phyloP scores from a whole-genome alignment of 768 basidiomycete genomes.

The Harrya chromipes region DNA sequence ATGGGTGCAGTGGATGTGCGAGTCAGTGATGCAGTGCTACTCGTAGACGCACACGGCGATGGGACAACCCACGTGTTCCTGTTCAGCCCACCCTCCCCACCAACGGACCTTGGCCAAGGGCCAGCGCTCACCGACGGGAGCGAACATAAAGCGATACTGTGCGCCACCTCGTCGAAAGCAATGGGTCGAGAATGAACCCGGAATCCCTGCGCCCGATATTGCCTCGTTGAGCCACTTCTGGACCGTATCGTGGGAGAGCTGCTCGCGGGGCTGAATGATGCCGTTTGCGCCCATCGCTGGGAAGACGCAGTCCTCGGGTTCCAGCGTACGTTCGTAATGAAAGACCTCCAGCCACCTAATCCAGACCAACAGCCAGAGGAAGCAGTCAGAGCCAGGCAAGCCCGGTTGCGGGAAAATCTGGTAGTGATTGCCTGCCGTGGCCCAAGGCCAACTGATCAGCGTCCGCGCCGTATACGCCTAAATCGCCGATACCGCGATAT shows the following conservation, averaged over 20 bases:
- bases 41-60: no score
- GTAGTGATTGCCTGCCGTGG: conserved; percentile 34
- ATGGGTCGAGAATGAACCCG: conserved; percentile 8
- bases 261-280: conserved; percentile 16
- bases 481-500: conserved; percentile 8
- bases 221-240: conserved; percentile 31
- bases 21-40: no score
- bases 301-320: conserved; percentile 33
- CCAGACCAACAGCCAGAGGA: conserved; percentile 25
- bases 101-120: conserved; percentile 33
- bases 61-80: conserved; percentile 31
- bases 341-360: conserved; percentile 3
- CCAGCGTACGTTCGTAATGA: conserved; percentile 11
- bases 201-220: background rate
- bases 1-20: no score
- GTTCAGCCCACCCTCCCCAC: conserved; percentile 44
- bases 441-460: no score
- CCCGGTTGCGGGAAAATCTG: conserved; percentile 36
- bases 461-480: no score
- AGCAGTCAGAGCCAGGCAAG: conserved; percentile 29
- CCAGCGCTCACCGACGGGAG: conserved; percentile 36
- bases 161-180: background rate
- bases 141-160: conserved; percentile 37
- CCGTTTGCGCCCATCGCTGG: conserved; percentile 15
- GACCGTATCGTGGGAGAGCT: conserved; percentile 28